phyloP scores from a whole-genome alignment of 257 asterid genomes.

The Solanum phureja region DNA sequence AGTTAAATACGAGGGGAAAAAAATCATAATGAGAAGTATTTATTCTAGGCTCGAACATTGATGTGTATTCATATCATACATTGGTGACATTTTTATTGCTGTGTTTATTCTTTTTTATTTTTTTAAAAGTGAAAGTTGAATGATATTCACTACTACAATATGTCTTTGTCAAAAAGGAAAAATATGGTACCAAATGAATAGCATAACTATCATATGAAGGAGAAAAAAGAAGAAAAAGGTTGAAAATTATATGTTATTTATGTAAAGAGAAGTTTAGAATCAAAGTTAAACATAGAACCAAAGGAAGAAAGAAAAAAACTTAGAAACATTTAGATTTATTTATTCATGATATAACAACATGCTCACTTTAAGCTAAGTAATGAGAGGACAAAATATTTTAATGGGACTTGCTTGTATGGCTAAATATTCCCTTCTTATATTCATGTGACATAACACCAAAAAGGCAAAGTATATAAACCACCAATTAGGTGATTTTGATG shows the following conservation, averaged over 20 bases:
- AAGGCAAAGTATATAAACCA: not conserved
- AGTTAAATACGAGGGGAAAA: not conserved
- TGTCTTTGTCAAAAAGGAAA: not conserved
- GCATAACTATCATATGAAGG: not conserved
- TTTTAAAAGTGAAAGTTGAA: not conserved
- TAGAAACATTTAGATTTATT: not conserved
- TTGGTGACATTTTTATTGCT: not conserved
- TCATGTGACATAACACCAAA: not conserved
- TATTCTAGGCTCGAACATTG: not conserved
- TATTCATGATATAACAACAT: not conserved
- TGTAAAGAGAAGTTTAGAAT: conserved; percentile 13
- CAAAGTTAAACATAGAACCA: not conserved
- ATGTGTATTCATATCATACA: not conserved
- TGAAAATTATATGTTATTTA: not conserved
- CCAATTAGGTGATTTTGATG: not conserved
- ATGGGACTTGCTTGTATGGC: conserved; percentile 27
- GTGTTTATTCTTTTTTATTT: not conserved
- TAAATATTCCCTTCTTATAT: conserved; percentile 60
- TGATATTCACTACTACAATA: not conserved
- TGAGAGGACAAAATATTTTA: conserved; percentile 1
- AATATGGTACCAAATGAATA: not conserved
- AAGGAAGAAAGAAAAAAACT: not conserved
- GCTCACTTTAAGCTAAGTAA: not conserved
- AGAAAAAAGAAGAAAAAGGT: not conserved
- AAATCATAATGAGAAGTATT: not conserved